These are phyloP conservation scores for Golubevia pallescens DNA, from an alignment of 1,284 basidiomycete genomes.

Conservation along the genomic window DNA sequence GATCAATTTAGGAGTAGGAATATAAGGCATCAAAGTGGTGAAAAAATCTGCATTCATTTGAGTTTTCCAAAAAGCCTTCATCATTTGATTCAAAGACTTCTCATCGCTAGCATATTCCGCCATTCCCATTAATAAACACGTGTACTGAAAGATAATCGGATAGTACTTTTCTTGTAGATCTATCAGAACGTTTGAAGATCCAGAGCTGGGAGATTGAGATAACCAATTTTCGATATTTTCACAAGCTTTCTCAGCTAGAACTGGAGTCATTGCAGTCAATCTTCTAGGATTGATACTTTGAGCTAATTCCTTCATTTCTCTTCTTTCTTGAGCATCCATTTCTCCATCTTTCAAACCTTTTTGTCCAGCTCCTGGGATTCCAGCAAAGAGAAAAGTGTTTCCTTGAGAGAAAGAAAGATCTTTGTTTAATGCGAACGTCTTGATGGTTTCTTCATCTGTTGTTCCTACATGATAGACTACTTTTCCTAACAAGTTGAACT, in stretches of 20 bases:
- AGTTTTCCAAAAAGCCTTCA: slow-evolving; percentile 15
- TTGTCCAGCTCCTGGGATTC: slow-evolving; percentile 16
- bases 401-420: slow-evolving; percentile 17
- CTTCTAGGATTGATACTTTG: slow-evolving; percentile 14
- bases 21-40: slow-evolving; percentile 16
- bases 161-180: slow-evolving; percentile 18
- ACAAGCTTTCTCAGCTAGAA: slow-evolving; percentile 10
- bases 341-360: slow-evolving; percentile 19
- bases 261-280: slow-evolving; percentile 7
- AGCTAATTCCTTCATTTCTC: slow-evolving; percentile 24
- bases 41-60: slow-evolving; percentile 16
- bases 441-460: slow-evolving; percentile 10
- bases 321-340: slow-evolving; percentile 35
- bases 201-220: too few relatives aligned
- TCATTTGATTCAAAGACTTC: not conserved
- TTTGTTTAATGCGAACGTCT: slow-evolving; percentile 6
- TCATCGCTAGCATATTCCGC: slow-evolving; percentile 14
- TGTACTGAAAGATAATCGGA: slow-evolving; percentile 18
- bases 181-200: slow-evolving; percentile 1
- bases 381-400: slow-evolving; percentile 19
- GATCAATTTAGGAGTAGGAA: slow-evolving; percentile 15
- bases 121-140: slow-evolving; percentile 20
- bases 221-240: slow-evolving; percentile 12
- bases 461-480: slow-evolving; percentile 18
- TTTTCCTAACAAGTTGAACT: slow-evolving; percentile 20